Base-by-base conservation (phyloP, 139 green algal genomes). In the Pseudopediastrum boryanum region DNA sequence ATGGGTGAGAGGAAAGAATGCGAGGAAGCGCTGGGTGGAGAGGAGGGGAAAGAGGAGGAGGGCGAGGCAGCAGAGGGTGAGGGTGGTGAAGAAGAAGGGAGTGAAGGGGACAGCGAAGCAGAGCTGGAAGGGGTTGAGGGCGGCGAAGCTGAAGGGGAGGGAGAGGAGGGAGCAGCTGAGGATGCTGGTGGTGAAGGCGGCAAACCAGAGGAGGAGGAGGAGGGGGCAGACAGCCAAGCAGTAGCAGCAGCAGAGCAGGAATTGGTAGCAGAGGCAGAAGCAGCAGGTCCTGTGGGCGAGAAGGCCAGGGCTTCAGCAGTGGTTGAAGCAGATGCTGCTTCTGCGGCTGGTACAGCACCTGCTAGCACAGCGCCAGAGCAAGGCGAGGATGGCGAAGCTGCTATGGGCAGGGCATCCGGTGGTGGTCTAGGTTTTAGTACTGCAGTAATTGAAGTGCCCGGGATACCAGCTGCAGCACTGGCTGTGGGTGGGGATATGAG, bases 261-360 rank as follows among this genome's bases (percentile, higher is more conserved):
- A 59, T 23, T 36, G 16, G 27, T 23, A 36, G 52, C 21, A 77
- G 43, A 66, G 35, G 61, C 67, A 42, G 61, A 48, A 19, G 41
- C 59, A 63, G 71, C 77, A 36, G n/a, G n/a, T n/a, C 44, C 62
- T n/a, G 61, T 65, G 27, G 73, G 16, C 31, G 33, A n/a, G 27
- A 44, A 83, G 16, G 13, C 52, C 67, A 8, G 35, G 27, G 44
- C 31, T n/a, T n/a, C n/a, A n/a, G n/a, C n/a, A n/a, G n/a, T n/a
- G n/a, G n/a, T n/a, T n/a, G n/a, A n/a, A n/a, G n/a, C n/a, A n/a
- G n/a, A n/a, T n/a, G n/a, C n/a, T n/a, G n/a, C n/a, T n/a, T n/a
- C n/a, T n/a, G n/a, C n/a, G n/a, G n/a, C n/a, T n/a, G n/a, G n/a
- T n/a, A n/a, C n/a, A n/a, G n/a, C n/a, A n/a, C n/a, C n/a, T n/a